phyloP scores from a whole-genome alignment of 495 filamentous ascomycete species.

The Melanomma pulvis-pyrius region DNA sequence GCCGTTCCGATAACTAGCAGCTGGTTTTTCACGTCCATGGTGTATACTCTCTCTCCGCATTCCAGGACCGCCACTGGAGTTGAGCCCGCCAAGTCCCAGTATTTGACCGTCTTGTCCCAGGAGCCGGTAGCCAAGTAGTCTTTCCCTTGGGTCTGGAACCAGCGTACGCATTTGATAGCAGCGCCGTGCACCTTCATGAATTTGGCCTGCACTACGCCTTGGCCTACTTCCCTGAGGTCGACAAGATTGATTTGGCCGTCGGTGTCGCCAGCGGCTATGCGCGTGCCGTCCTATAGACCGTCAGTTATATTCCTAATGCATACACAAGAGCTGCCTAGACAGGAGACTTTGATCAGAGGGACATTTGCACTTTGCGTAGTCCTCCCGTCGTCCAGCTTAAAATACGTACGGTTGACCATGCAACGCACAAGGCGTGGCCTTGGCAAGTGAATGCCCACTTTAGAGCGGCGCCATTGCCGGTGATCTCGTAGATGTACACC shows the following conservation, averaged over 20 bases:
- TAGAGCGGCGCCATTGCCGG: slow-evolving; percentile 68
- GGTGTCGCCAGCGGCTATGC: slow-evolving; percentile 80
- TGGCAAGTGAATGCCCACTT: slow-evolving; percentile 80
- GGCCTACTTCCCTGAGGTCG: slow-evolving; percentile 59
- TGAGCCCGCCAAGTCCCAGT: slow-evolving; percentile 82
- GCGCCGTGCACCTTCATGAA: slow-evolving; percentile 69
- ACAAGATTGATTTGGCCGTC: slow-evolving; percentile 82
- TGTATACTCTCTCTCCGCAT: slow-evolving; percentile 81
- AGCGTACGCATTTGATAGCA: slow-evolving; percentile 74
- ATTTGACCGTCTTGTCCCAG: slow-evolving; percentile 96
- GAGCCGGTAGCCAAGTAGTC: slow-evolving; percentile 82
- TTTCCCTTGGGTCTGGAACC: slow-evolving; percentile 63
- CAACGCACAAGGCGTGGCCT: slow-evolving; percentile 73
- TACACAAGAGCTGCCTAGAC: not conserved
- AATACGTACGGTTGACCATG: slow-evolving; percentile 79
- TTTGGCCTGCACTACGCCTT: slow-evolving; percentile 36
- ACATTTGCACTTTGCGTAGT: not conserved
- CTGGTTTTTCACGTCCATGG: slow-evolving; percentile 76
- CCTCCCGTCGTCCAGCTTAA: not conserved
- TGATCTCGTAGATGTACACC: slow-evolving; percentile 89
- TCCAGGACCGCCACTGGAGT: slow-evolving; percentile 65
- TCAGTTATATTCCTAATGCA: slow-evolving; percentile 28
- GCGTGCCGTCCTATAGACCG: slow-evolving; percentile 61
- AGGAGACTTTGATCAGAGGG: not conserved
- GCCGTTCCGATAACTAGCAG: slow-evolving; percentile 83